Base-by-base conservation (phyloP, 352 stramenopile species). In the Pythium brassicae region DNA sequence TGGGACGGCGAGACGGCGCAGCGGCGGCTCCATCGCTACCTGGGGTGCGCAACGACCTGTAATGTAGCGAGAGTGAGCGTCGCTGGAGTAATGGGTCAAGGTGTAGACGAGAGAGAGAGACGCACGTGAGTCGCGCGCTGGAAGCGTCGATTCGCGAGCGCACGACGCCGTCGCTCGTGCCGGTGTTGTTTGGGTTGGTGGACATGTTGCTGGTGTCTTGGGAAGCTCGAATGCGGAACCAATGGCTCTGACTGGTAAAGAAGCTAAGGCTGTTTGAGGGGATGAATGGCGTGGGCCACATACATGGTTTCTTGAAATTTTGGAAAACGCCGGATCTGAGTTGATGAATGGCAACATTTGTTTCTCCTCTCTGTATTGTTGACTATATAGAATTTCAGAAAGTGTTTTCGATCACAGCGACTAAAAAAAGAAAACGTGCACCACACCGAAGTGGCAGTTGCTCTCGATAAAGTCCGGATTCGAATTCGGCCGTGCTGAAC, bases 81-180 rank as follows among this genome's bases (percentile, higher is more conserved):
- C 47, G 15, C 17, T 8, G 26, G 25, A 23, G 15, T 4, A 20
- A 50, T 25, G 51, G 12, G 35, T 14, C 22, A 40, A 17, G 17
- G 20, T 20, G 17, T 6, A 29, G 3, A 40, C 20, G 4, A 34
- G 45, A 37, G 1, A 15, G 22, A 48, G 51, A 29, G 51, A 68
- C 78, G 43, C 68, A 92, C 81, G 78, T 78, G 48, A 92, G 76
- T 26, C 81, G 71, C 12, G 69, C 67, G 64, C 78, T 82, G 44
- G 81, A 89, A 14, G 78, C 76, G 64, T 88, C 76, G 25, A 92
- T 81, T 54, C 76, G 78, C 56, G 78, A 79, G 46, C 72, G 76
- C 67, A 84, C 73, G 7, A 76, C 57, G 57, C 74, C 65, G 47
- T 84, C 74, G 52, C 52, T 64, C 23, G 45, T 69, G 54, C 63